phyloP scores from a whole-genome alignment of 192 early-diverging fungal genomes.

The Thamnidium elegans region DNA sequence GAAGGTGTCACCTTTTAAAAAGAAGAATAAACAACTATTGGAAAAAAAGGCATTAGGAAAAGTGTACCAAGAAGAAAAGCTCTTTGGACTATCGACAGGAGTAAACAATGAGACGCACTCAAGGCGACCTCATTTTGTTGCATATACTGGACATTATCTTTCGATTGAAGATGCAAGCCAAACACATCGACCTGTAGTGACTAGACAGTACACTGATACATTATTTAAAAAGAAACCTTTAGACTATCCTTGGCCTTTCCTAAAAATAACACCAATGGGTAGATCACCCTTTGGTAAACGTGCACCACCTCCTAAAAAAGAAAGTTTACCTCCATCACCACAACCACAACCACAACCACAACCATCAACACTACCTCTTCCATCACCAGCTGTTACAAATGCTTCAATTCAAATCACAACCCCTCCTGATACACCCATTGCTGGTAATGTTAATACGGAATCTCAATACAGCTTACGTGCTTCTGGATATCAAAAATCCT shows the following conservation, averaged over 20 bases:
- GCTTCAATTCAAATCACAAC: too few species aligned
- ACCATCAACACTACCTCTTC: too few species aligned
- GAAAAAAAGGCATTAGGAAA: conserved; percentile 4
- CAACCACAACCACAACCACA: not conserved
- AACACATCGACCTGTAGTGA: conserved; percentile 11
- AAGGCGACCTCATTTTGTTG: conserved; percentile 19
- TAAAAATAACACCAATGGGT: conserved; percentile 1
- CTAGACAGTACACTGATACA: conserved; percentile 7
- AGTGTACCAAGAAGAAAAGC: conserved; percentile 22
- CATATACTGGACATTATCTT: conserved; percentile 18
- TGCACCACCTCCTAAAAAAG: not conserved
- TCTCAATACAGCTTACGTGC: not conserved
- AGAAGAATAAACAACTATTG: not conserved
- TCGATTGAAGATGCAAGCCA: conserved; percentile 21
- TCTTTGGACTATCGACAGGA: conserved; percentile 9
- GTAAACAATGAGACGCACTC: not conserved
- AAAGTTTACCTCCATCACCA: not conserved
- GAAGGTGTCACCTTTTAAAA: not conserved
- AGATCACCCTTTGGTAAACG: conserved; percentile 13
- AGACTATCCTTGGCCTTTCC: conserved; percentile 16
- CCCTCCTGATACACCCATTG: not conserved
- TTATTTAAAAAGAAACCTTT: not conserved
- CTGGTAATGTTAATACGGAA: not conserved
- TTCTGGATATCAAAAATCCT: conserved; percentile 7
- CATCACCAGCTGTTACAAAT: too few species aligned